A percentile compares a stretch with the other conserved stretches of the same genome.
Evolutionary conservation across 2,329 filamentous ascomycete species (phyloP).

Genomic region (Cercospora citrullina): DNA sequence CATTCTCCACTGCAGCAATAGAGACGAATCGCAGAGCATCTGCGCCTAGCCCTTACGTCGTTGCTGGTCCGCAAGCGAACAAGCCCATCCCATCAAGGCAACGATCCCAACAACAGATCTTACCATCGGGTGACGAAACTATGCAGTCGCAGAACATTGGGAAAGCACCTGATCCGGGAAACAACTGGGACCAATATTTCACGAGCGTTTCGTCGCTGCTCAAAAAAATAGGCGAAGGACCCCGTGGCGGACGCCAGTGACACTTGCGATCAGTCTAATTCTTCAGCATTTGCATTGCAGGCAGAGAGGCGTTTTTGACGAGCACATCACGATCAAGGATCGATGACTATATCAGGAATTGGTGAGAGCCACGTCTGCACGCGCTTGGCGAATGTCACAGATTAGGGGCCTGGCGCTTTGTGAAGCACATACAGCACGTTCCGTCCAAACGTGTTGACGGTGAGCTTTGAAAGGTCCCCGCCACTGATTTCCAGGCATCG

Average conservation of each 20-base stretch:
- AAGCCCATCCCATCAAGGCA: neutral
- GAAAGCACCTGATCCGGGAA: neutral
- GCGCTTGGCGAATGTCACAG: too few relatives aligned
- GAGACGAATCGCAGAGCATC: neutral
- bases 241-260: neutral
- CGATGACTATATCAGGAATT: too few relatives aligned
- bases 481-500: neutral
- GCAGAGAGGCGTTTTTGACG: neutral
- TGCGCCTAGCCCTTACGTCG: neutral
- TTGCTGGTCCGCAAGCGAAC: neutral
- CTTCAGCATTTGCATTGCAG: neutral
- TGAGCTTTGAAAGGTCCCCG: neutral
- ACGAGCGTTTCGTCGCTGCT: slow-evolving; percentile 4
- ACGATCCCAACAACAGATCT: neutral
- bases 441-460: neutral
- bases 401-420: too few relatives aligned
- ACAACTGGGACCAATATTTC: slow-evolving; percentile 5
- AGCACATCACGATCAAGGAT: too few relatives aligned
- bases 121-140: neutral
- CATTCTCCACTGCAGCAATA: neutral
- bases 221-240: neutral
- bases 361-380: too few relatives aligned
- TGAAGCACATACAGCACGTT: too few relatives aligned
- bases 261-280: neutral
- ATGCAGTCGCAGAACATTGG: neutral